phyloP scores from a whole-genome alignment of 768 basidiomycete genomes.

The Pleurotus sapidus region DNA sequence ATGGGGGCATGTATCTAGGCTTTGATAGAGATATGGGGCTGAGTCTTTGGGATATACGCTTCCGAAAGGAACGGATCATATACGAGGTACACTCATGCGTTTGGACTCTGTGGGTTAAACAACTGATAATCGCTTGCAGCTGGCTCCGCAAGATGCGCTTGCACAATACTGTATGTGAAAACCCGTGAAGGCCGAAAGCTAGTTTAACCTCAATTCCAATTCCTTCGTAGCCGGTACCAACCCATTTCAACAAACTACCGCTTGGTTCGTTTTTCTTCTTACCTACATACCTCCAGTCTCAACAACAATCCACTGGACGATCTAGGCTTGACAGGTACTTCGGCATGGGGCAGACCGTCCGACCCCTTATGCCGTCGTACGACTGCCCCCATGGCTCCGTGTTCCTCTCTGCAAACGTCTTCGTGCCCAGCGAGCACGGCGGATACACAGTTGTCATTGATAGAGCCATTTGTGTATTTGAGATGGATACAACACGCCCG shows the following conservation, averaged over 20 bases:
- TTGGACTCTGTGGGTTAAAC: not conserved
- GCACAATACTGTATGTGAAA: conserved; percentile 48
- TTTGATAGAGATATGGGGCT: conserved; percentile 70
- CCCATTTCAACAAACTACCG: conserved; percentile 57
- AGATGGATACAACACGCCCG: conserved; percentile 56
- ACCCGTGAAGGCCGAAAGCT: not conserved
- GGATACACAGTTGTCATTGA: conserved; percentile 43
- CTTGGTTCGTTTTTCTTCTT: conserved; percentile 28
- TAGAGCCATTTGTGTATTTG: conserved; percentile 65
- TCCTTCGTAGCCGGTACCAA: conserved; percentile 48
- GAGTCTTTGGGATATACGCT: conserved; percentile 56
- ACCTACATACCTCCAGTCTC: not conserved
- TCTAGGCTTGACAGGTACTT: conserved; percentile 53
- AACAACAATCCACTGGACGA: not conserved
- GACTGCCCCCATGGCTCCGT: conserved; percentile 65
- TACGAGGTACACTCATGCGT: conserved; percentile 41
- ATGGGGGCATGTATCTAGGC: conserved; percentile 58
- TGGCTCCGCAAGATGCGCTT: conserved; percentile 60
- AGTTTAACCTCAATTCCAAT: not conserved
- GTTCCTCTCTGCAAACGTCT: conserved; percentile 44
- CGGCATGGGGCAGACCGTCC: conserved; percentile 56
- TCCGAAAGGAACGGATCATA: conserved; percentile 56
- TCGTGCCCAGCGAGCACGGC: not conserved
- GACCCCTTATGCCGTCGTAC: conserved; percentile 64
- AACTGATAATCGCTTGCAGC: conserved; percentile 23